Percentiles rank a stretch among this genome's conserved stretches.
Evolutionary conservation across 495 filamentous ascomycete species (phyloP).

Genomic region (Tuber microsphaerosporum): DNA sequence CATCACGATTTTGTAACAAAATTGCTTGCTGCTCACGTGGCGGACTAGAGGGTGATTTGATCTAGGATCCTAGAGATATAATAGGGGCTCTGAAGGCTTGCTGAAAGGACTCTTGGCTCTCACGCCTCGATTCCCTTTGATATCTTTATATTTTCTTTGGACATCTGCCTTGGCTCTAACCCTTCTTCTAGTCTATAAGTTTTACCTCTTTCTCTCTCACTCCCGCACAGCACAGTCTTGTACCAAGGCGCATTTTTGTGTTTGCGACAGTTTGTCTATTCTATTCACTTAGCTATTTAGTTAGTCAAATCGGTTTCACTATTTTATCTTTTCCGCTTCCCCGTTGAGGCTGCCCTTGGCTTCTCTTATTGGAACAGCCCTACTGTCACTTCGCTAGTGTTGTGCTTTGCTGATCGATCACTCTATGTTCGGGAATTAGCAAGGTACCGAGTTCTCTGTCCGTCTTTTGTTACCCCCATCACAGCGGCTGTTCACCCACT

Average conservation of each 20-base stretch:
- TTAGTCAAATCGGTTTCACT: neutral
- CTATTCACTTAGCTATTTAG: neutral
- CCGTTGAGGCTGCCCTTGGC: neutral
- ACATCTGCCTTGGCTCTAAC: neutral
- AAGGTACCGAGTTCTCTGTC: neutral
- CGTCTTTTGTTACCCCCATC: neutral
- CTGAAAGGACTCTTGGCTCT: neutral
- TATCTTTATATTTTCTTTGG: neutral
- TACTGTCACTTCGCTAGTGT: neutral
- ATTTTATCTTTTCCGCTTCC: neutral
- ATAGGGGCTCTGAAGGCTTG: neutral
- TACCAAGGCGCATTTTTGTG: neutral
- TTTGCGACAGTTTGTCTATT: too few relatives aligned
- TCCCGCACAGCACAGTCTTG: neutral
- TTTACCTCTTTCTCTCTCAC: neutral
- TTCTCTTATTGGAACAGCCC: neutral
- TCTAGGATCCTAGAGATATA: neutral
- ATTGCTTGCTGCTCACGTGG: neutral
- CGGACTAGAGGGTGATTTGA: neutral
- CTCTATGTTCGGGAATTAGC: neutral
- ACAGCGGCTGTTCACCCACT: neutral
- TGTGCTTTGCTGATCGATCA: neutral
- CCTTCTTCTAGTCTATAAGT: neutral
- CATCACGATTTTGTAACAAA: neutral
- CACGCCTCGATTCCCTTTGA: neutral